These are phyloP conservation scores for Clathrospora elynae DNA, from an alignment of 2,329 filamentous ascomycete species.

Conservation along the genomic window DNA sequence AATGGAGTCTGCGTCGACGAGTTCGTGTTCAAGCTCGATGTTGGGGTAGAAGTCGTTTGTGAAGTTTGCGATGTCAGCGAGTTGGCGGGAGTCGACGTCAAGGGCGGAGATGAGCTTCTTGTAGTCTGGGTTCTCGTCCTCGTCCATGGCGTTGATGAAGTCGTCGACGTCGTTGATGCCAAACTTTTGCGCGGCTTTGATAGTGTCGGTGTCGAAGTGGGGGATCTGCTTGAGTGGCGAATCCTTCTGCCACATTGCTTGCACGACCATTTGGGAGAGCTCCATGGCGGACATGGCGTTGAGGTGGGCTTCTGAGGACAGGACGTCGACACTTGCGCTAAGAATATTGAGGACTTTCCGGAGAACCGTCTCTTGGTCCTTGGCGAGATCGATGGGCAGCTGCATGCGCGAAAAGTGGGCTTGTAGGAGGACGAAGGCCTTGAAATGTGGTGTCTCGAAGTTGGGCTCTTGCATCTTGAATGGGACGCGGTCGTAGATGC, in stretches of 20 bases:
- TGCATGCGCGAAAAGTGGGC: constrained; percentile 98
- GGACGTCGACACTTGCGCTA: constrained; percentile 89
- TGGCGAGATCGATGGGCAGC: constrained; percentile 90
- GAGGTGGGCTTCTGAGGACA: constrained; percentile 92
- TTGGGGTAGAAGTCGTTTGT: constrained; percentile 97
- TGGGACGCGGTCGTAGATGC: constrained; percentile 91
- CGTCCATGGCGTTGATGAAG: constrained; percentile 99
- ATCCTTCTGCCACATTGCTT: constrained; percentile 98
- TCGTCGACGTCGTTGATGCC: constrained; percentile 92
- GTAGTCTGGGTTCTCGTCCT: constrained; percentile 86
- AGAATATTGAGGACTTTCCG: constrained; percentile 84
- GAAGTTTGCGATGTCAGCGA: constrained; percentile 88
- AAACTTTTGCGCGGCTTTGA: constrained; percentile 80
- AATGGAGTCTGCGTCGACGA: constrained; percentile 80
- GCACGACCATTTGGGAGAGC: constrained; percentile 98
- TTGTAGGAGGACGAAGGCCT: constrained; percentile 94
- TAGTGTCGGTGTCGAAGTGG: constrained; percentile 82
- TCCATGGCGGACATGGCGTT: constrained; percentile 99
- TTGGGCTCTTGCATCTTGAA: constrained; percentile 90
- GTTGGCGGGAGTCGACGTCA: constrained; percentile 77
- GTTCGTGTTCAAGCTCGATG: constrained; percentile 85
- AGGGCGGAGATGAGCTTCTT: constrained; percentile 76
- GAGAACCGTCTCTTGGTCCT: constrained; percentile 90
- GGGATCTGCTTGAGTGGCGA: constrained; percentile 97
- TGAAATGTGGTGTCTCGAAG: constrained; percentile 96